Conservation (phyloP, 1,284 basidiomycete species). For the Phellinidium pouzarii region DNA sequence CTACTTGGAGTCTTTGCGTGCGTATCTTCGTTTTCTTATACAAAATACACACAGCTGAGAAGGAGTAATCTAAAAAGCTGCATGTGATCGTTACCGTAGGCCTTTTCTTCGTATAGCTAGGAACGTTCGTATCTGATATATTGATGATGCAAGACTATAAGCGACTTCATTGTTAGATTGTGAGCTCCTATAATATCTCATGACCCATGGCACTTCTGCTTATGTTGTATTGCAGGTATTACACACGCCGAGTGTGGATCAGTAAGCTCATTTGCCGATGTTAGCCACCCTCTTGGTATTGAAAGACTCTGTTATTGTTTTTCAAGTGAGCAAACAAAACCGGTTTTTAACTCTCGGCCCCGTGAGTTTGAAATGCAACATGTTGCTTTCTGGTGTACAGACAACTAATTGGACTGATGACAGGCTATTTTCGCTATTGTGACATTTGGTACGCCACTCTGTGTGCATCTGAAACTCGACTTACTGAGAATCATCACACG, state of each 20-base stretch:
- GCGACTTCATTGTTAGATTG: constrained; percentile 11
- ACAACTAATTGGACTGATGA: background rate
- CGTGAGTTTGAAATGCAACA: too few relatives aligned
- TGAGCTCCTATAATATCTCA: background rate
- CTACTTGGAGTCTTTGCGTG: constrained; percentile 15
- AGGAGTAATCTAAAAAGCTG: background rate
- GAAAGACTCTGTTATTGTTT: background rate
- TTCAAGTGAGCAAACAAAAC: constrained; percentile 13
- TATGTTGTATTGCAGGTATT: background rate
- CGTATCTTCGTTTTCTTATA: background rate
- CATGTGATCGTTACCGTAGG: constrained; percentile 8
- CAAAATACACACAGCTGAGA: background rate
- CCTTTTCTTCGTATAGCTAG: background rate
- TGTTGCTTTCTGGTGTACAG: background rate
- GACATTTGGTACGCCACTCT: constrained; percentile 3
- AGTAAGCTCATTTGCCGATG: background rate
- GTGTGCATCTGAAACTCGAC: background rate
- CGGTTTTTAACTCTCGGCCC: constrained; percentile 1
- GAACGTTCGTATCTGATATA: background rate
- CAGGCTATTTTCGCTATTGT: constrained; percentile 5
- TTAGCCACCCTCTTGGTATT: background rate
- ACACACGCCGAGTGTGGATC: constrained; percentile 9
- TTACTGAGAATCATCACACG: background rate
- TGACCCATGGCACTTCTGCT: background rate
- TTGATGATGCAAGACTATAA: background rate